These are phyloP conservation scores for Phytophthora uliginosa DNA, from an alignment of 352 stramenopile genomes.

Conservation along the genomic window DNA sequence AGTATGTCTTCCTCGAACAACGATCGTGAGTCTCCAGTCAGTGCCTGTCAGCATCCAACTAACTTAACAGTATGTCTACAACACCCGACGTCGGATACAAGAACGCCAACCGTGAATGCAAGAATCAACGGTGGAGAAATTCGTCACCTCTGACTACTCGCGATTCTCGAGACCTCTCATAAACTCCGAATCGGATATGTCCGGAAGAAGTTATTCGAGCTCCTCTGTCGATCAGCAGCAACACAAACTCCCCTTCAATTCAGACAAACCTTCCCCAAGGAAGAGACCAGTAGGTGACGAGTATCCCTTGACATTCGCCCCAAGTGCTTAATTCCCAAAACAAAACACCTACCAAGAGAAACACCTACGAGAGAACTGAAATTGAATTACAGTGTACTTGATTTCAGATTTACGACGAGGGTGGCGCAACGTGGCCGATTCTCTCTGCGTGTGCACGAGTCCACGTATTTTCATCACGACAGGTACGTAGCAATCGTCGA, in stretches of 20 bases:
- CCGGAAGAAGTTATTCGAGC: not conserved
- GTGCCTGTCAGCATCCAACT: not conserved
- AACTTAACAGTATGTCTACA: no score
- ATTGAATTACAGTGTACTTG: not conserved
- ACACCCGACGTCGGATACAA: no score
- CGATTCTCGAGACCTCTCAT: not conserved
- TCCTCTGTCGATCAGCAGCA: not conserved
- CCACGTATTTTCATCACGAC: constrained; percentile 22
- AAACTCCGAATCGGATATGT: not conserved
- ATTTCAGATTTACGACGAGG: constrained; percentile 4
- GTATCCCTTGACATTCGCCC: no score
- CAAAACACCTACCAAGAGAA: not conserved
- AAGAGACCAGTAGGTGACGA: not conserved
- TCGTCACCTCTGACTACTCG: not conserved
- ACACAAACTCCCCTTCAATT: not conserved
- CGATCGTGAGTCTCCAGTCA: not conserved
- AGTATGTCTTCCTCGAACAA: constrained; percentile 9
- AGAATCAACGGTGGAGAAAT: not conserved
- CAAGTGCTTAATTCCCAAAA: not conserved
- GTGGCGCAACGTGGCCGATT: not conserved
- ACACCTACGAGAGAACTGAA: not conserved
- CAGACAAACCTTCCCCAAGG: not conserved
- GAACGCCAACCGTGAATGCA: no score
- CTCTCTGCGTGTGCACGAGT: not conserved
- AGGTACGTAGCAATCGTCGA: constrained; percentile 33